Base-by-base conservation (phyloP, 2,329 filamentous ascomycete species). In the Arthrobotrys conoides region DNA sequence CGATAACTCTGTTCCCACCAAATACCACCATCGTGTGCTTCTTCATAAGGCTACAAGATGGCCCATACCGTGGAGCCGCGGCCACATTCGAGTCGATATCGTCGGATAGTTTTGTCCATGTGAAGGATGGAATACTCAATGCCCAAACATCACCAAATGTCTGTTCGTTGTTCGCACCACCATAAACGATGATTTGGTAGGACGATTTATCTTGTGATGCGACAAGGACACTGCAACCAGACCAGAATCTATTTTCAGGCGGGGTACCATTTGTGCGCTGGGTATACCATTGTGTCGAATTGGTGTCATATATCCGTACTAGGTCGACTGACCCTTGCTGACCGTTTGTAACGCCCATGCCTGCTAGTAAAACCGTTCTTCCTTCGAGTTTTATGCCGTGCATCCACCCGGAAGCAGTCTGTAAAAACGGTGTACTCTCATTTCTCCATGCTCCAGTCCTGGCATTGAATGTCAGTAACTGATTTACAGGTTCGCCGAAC, bases 61-160 rank as follows among this genome's bases (percentile, higher is more conserved):
- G 38, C 5, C 67, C 63, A 51, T 77, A 77, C 20, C 73, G 67
- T 44, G 73, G 59, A 8, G 24, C 20, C 1, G 67, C 73, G 8
- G 73, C 59, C n/a, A 71, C 66, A n/a, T n/a, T 71, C n/a, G 73
- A 77, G 8, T 44, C 49, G 16, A 55, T 36, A 44, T 71, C 67
- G n/a, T 77, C 51, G 18, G 66, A 67, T 16, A 77, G 51, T n/a
- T 38, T 20, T 3, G 53, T 46, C 73, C 73, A 77, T n/a, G 73
- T 77, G 48, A 77, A 77, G 0, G 73, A 77, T 33, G 73, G 73
- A 22, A 77, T 77, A 24, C 73, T 77, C n/a, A 77, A 53, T 30
- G 73, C 66, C 73, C 73, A 77, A 8, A 77, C 73, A 16, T 77
- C 73, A 18, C 73, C 73, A n/a, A 61, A 77, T 9, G 73, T 77